phyloP scores from a whole-genome alignment of 1,284 basidiomycete species.

The Cutaneotrichosporon cutaneum region DNA sequence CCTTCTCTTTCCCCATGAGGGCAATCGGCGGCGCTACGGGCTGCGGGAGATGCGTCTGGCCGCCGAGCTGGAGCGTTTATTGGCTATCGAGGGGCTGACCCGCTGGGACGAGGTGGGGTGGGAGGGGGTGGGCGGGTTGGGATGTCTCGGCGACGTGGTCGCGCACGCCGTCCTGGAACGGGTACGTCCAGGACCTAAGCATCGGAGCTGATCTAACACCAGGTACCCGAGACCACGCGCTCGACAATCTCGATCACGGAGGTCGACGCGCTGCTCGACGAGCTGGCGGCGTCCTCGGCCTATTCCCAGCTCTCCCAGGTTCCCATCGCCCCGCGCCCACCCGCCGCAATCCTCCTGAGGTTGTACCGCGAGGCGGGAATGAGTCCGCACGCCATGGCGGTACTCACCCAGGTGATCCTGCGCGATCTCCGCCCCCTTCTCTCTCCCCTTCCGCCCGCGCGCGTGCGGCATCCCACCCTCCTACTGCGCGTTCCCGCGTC shows the following conservation, averaged over 20 bases:
- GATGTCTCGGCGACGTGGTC: conserved; percentile 70
- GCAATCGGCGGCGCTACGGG: conserved; percentile 66
- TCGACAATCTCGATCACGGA: conserved; percentile 49
- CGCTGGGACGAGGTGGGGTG: conserved; percentile 56
- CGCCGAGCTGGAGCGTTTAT: conserved; percentile 58
- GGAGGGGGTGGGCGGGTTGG: conserved; percentile 53
- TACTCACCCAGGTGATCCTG: conserved; percentile 77
- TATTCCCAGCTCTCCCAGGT: conserved; percentile 59
- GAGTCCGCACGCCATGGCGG: conserved; percentile 62
- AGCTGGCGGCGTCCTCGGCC: conserved; percentile 65
- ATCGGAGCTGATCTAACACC: background rate
- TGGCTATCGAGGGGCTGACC: conserved; percentile 56
- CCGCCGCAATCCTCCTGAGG: conserved; percentile 22
- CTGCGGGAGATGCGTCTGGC: conserved; percentile 71
- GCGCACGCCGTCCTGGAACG: conserved; percentile 50
- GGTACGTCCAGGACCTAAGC: background rate
- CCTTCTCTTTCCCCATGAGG: conserved; percentile 78
- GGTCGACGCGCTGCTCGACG: conserved; percentile 66
- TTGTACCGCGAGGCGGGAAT: conserved; percentile 44
- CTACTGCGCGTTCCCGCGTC: conserved; percentile 38
- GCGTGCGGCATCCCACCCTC: conserved; percentile 33
- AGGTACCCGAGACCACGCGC: conserved; percentile 9
- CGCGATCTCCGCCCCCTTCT: conserved; percentile 75
- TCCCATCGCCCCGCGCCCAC: conserved; percentile 7
- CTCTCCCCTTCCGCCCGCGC: conserved; percentile 60